Conservation (phyloP, 768 basidiomycete species). For the Xerocomellus chrysenteron region DNA sequence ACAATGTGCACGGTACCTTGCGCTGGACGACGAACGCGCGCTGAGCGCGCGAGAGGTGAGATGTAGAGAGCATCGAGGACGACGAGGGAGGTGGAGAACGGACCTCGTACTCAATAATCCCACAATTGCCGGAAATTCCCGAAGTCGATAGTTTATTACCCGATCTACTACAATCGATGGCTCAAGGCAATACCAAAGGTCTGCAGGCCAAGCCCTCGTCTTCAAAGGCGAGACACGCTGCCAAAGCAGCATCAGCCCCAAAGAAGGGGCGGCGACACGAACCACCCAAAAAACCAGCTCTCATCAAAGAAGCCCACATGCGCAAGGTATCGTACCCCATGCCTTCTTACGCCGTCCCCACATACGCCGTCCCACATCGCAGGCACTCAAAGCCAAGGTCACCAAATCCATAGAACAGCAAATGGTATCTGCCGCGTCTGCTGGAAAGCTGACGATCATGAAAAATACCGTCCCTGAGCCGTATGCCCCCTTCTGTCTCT, state of each 20-base stretch:
- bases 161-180: slow-evolving; percentile 41
- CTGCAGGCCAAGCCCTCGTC: slow-evolving; percentile 51
- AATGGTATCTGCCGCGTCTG: slow-evolving; percentile 85
- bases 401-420: slow-evolving; percentile 89
- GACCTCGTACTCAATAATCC: background rate
- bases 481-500: slow-evolving; percentile 16
- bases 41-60: slow-evolving; percentile 52
- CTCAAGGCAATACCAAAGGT: slow-evolving; percentile 86
- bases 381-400: slow-evolving; percentile 89
- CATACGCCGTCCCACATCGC: background rate
- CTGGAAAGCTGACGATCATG: slow-evolving; percentile 93
- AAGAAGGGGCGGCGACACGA: slow-evolving; percentile 81
- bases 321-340: slow-evolving; percentile 54
- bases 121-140: slow-evolving; percentile 27
- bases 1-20: slow-evolving; percentile 37
- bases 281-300: slow-evolving; percentile 75
- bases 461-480: slow-evolving; percentile 49
- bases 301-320: slow-evolving; percentile 74
- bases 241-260: slow-evolving; percentile 64
- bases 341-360: background rate
- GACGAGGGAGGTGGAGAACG: slow-evolving; percentile 11
- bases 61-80: slow-evolving; percentile 43
- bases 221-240: slow-evolving; percentile 51
- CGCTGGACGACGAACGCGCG: slow-evolving; percentile 46
- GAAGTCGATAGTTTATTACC: background rate